phyloP scores from a whole-genome alignment of 2,329 filamentous ascomycete genomes.

The Stenocarpella maydis region DNA sequence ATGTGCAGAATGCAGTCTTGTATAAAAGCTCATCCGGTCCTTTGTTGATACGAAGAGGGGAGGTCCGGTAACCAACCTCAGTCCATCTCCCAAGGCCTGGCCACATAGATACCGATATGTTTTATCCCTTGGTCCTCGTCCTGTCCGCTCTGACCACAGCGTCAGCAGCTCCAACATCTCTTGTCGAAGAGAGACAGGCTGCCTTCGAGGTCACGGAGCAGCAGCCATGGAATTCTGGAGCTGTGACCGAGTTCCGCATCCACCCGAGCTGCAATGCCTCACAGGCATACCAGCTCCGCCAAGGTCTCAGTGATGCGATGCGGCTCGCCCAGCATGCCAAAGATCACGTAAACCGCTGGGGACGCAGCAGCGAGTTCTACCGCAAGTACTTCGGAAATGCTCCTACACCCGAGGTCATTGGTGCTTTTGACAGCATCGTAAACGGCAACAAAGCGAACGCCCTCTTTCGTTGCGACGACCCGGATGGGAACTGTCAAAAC shows the following conservation, averaged over 20 bases:
- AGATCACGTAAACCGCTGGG: constrained; percentile 66
- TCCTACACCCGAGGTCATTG: constrained; percentile 64
- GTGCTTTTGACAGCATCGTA: constrained; percentile 69
- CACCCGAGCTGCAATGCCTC: constrained; percentile 73
- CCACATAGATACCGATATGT: background rate
- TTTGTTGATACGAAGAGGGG: background rate
- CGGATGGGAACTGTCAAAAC: constrained; percentile 67
- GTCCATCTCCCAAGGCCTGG: background rate
- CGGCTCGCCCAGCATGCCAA: constrained; percentile 67
- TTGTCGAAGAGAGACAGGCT: constrained; percentile 12
- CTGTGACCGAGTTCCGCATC: constrained; percentile 53
- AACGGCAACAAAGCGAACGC: constrained; percentile 64
- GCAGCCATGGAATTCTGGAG: constrained; percentile 26
- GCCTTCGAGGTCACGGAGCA: constrained; percentile 17
- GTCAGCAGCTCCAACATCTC: constrained; percentile 6
- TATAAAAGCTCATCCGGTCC: constrained; percentile 7
- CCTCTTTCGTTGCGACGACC: constrained; percentile 74
- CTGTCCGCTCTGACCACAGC: background rate
- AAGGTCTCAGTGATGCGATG: constrained; percentile 66
- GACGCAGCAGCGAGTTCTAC: constrained; percentile 65
- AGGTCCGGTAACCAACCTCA: background rate
- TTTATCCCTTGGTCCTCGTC: background rate
- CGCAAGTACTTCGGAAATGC: constrained; percentile 72
- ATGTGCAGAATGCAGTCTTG: background rate
- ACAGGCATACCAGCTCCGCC: constrained; percentile 61